Evolutionary conservation across 768 basidiomycete species (phyloP), one percentile per base, ranked within the genome.

Genomic region (Tremella yokohamensis): DNA sequence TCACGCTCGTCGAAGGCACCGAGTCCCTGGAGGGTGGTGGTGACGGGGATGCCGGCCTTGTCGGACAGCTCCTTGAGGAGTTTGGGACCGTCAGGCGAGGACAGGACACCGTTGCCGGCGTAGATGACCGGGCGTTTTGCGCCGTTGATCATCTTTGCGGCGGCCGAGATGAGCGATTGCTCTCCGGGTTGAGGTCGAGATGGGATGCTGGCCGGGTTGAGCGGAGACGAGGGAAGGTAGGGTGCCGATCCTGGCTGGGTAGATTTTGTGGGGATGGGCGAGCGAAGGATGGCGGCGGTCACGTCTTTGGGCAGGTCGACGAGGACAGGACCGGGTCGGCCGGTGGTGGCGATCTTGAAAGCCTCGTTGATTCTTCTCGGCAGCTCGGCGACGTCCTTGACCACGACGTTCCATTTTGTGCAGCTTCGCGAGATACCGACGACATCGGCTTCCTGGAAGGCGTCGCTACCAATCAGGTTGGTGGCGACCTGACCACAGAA

Each of bases 401-500:
- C 90, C 92, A 98, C 94, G 60, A 99, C 94, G 74, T 99, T 98
- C 96, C 96, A 98, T 77, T 98, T 99, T 22, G 96, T 98, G 80
- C 96, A 99, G 68, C 87, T 86, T 51, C 94, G 83, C 26, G 93
- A 96, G 77, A 98, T 99, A 49, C 96, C 96, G 56, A 99, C 82
- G 50, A 98, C 79, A 75, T 99, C 96, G 40, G 96, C 96, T 79
- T 99, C 96, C 75, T 99, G 96, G 84, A 99, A 99, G 1, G 90
- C 90, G 73, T 99, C 94, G 15, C 90, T 93, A n/a, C 94, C 94
- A 60, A 99, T 99, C 52, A 90, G 87, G n/a, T 89, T 89, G 8
- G 94, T 98, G 0, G 96, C 94, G n/a, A 99, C 94, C 80, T 98
- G 94, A 0, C 96, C 94, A 47, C 86, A 84, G 79, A 98, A 97